A percentile compares a stretch with the other conserved stretches of the same genome.
Conservation (phyloP, 2,329 filamentous ascomycete genomes). For the Aureobasidium uvarum region DNA sequence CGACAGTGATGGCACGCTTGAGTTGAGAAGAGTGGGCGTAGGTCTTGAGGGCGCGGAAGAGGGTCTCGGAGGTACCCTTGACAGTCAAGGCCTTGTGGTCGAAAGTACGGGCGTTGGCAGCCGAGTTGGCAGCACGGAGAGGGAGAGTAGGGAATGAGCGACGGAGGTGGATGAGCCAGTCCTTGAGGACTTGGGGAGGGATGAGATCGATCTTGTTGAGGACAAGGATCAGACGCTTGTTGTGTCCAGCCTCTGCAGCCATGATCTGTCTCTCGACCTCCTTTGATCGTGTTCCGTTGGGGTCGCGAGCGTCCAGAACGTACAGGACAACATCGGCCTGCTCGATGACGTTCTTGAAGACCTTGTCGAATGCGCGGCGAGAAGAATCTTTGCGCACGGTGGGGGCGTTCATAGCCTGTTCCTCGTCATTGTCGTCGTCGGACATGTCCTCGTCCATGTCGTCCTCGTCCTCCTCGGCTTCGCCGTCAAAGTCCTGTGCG, state of each 20-base stretch:
- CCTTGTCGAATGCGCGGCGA: slow-evolving; percentile 86
- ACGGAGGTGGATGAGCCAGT: slow-evolving; percentile 80
- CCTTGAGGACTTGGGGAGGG: slow-evolving; percentile 74
- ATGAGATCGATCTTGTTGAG: slow-evolving; percentile 96
- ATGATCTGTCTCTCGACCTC: slow-evolving; percentile 89
- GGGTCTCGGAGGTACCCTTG: slow-evolving; percentile 76
- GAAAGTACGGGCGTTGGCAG: slow-evolving; percentile 84
- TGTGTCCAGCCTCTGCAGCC: slow-evolving; percentile 71
- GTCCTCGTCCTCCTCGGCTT: slow-evolving; percentile 57
- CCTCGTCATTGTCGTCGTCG: slow-evolving; percentile 52
- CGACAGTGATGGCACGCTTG: slow-evolving; percentile 86
- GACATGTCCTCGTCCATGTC: slow-evolving; percentile 52
- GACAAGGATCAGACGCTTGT: slow-evolving; percentile 85
- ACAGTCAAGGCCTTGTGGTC: slow-evolving; percentile 88
- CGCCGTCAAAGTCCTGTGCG: slow-evolving; percentile 68
- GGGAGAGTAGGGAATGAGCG: slow-evolving; percentile 90
- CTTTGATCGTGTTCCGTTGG: slow-evolving; percentile 83
- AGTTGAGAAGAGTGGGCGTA: slow-evolving; percentile 80
- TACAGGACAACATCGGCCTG: slow-evolving; percentile 89
- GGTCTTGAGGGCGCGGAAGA: slow-evolving; percentile 87
- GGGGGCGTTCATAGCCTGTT: slow-evolving; percentile 38
- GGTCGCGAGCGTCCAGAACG: slow-evolving; percentile 88
- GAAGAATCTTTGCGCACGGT: slow-evolving; percentile 59
- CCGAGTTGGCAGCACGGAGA: slow-evolving; percentile 76
- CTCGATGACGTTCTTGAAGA: slow-evolving; percentile 90